Conservation (phyloP, 352 stramenopile species). For the Phytophthora fragariaefolia region DNA sequence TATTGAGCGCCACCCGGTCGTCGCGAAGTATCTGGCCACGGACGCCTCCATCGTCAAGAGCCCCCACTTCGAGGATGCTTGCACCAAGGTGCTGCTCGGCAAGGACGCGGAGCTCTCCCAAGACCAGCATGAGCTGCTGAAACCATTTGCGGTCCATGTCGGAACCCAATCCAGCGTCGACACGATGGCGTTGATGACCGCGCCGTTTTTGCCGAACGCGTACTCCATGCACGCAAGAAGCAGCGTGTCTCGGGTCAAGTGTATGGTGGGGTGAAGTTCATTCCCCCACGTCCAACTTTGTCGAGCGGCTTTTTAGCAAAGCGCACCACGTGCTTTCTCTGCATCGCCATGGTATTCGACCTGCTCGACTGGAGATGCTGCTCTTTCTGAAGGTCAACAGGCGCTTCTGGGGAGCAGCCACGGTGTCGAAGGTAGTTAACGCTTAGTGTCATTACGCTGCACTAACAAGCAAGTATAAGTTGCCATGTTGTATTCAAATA, state of each 20-base stretch:
- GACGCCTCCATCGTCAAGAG: conserved; percentile 1
- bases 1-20: background rate
- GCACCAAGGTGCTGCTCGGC: background rate
- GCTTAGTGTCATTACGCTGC: too few relatives aligned
- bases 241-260: too few relatives aligned
- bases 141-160: background rate
- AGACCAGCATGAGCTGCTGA: background rate
- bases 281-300: conserved; percentile 3
- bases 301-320: background rate
- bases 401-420: background rate
- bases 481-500: conserved; percentile 98
- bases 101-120: background rate
- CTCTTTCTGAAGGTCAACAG: background rate
- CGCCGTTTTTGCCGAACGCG: conserved; percentile 6
- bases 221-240: too few relatives aligned
- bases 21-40: background rate
- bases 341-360: background rate
- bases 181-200: background rate
- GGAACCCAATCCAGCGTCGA: background rate
- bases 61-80: conserved; percentile 4
- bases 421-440: conserved; percentile 1
- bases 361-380: background rate
- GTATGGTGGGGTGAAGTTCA: too few relatives aligned
- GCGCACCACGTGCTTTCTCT: background rate
- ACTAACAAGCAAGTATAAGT: too few relatives aligned